Evolutionary conservation across 441 rosid species (phyloP).

Genomic region (Caryocar brasiliense): DNA sequence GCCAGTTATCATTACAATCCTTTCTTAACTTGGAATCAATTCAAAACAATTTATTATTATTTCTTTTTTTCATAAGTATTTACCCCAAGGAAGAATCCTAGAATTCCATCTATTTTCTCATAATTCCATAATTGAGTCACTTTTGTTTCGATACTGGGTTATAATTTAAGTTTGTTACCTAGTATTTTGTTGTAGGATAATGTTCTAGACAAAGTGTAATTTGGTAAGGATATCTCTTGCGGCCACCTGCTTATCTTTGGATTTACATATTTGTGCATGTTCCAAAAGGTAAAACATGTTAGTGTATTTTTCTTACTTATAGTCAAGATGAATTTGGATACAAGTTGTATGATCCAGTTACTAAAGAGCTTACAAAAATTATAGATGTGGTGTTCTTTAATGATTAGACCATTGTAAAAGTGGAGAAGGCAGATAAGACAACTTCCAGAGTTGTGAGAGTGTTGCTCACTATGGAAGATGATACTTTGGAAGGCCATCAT

Average conservation of each 20-base stretch:
- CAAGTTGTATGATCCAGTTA: not conserved
- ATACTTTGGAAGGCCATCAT: not conserved
- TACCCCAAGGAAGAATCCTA: not conserved
- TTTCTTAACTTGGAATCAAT: too few species aligned
- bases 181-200: not conserved
- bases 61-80: too few species aligned
- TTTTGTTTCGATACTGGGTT: too few species aligned
- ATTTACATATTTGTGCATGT: constrained; percentile 6
- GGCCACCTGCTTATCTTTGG: constrained; percentile 3
- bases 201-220: not conserved
- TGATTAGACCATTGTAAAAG: not conserved
- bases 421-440: not conserved
- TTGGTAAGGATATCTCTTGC: not conserved
- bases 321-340: constrained; percentile 8
- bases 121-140: not conserved
- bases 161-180: not conserved
- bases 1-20: too few species aligned
- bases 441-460: not conserved
- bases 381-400: not conserved
- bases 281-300: not conserved
- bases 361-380: not conserved
- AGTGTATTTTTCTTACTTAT: constrained; percentile 7
- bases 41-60: too few species aligned
- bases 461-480: not conserved
- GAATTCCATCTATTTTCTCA: not conserved